Base-by-base conservation (phyloP, 352 stramenopile species). In the Phytopythium delawarense region DNA sequence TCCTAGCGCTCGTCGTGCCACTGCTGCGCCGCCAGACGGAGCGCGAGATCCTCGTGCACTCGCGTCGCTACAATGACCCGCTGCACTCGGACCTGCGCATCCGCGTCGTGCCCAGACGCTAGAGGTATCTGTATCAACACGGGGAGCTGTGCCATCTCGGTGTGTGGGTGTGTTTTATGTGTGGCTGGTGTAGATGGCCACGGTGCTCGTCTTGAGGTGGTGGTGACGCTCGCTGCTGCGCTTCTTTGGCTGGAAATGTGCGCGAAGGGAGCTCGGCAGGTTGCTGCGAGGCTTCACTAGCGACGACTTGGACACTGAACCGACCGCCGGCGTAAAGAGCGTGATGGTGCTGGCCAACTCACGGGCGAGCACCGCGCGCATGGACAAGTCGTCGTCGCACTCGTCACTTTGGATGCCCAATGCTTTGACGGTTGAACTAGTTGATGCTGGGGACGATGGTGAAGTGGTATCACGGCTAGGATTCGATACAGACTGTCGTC, bases 1-100 rank as follows among this genome's bases (percentile, higher is more conserved):
- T 94, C 58, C 62, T 92, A 15, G 87, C 76, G 35, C 74, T 94
- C 15, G 77, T 92, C 2, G 79, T 94, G n/a, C 84, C 82, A n/a
- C 67, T 94, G 55, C 68, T 94, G 34, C 74, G 84, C 23, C 81
- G 81, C 32, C 82, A 92, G 59, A 84, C 80, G n/a, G 60, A 77
- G 35, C 76, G 79, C 11, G 71, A 87, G 48, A 78, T 94, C 52
- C 64, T 75, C 2, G 84, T 88, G 21, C 81, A 92, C 64, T 84
- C 69, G 44, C 79, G 81, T 57, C 65, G 54, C 45, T 84, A 87
- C 61, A 82, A 86, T 42, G 84, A 91, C 51, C 54, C 58, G 44
- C 56, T 74, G 48, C 81, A 89, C 63, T 85, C 78, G 21, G 84
- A 94, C 61, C 45, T 94, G 28, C 79, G 82, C 61, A 81, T 94